Conservation (phyloP, 2,329 filamentous ascomycete genomes). For the Diaporthe ilicicola region DNA sequence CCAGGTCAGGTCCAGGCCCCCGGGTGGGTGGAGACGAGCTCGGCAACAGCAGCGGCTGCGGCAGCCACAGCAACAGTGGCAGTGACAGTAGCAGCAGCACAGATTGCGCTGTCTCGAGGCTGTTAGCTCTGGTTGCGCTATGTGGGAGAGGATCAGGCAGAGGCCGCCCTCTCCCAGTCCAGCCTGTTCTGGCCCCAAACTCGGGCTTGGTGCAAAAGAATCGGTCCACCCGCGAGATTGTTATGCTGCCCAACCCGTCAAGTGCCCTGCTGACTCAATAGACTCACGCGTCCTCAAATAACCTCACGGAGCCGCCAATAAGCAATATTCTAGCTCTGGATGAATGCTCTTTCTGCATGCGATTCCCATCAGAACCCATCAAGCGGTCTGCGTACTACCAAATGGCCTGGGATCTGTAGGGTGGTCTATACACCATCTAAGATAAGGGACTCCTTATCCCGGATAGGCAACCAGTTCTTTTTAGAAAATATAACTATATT, state of each 20-base stretch:
- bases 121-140: neutral
- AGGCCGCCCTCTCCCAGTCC: constrained; percentile 17
- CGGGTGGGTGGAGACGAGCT: constrained; percentile 1
- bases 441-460: too few relatives aligned
- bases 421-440: too few relatives aligned
- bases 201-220: neutral
- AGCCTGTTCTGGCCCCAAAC: constrained; percentile 17
- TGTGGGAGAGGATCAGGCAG: constrained; percentile 8
- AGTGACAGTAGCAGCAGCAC: neutral
- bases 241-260: neutral
- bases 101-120: too few relatives aligned
- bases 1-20: constrained; percentile 1
- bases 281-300: neutral
- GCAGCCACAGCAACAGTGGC: neutral
- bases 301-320: too few relatives aligned
- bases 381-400: too few relatives aligned
- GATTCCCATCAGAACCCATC: too few relatives aligned
- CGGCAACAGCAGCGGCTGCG: neutral
- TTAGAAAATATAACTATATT: too few relatives aligned
- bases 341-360: neutral
- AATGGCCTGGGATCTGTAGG: too few relatives aligned
- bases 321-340: neutral
- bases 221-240: constrained; percentile 9
- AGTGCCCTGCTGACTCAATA: neutral
- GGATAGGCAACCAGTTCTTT: too few relatives aligned